Evolutionary conservation across 305 asterid species (phyloP), one percentile per base, ranked within the genome.

Genomic region (Ruellia speciosa): DNA sequence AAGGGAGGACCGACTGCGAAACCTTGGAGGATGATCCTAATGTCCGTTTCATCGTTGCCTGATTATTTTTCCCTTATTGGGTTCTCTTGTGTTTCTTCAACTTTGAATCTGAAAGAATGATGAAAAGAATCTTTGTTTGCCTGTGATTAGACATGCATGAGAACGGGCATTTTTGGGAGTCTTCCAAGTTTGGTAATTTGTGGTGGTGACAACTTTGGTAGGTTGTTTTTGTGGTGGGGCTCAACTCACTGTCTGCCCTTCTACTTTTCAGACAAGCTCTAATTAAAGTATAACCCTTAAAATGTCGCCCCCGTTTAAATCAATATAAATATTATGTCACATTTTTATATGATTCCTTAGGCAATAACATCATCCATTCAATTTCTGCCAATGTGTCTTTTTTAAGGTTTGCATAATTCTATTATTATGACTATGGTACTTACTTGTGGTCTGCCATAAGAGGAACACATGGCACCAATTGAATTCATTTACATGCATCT

Each of bases 1-100:
- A 76, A 31, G 87, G 92, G 33, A 83, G 85, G 47, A 83, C 80
- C 35, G 55, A 50, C 9, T 66, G 41, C 33, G 80, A 52, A 24
- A 72, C 64, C 72, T 71, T 82, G 51, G 78, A 57, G 8, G 82
- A 68, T 41, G 63, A 58, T 31, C 62, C 68, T 57, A 66, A 28
- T 13, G 49, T 7, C n/a, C 71, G 49, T 50, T 67, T 66, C 64
- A 61, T 69, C 77, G 71, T 80, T 1, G 2, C 31, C 31, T 1
- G 31, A 24, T 24, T 24, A 24, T 24, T 24, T 24, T 24, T 24
- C 31, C 31, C 4, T 24, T 24, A 24, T n/a, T n/a, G 31, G 31
- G 31, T 24, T 4, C 31, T 46, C 31, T 53, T 24, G 9, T 18
- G 40, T 53, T 53, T 24, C 41, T 31, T 20, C 1, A 31, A 31